These are phyloP conservation scores for Fomitopsis pulvina DNA, from an alignment of 768 basidiomycete genomes.

Conservation along the genomic window DNA sequence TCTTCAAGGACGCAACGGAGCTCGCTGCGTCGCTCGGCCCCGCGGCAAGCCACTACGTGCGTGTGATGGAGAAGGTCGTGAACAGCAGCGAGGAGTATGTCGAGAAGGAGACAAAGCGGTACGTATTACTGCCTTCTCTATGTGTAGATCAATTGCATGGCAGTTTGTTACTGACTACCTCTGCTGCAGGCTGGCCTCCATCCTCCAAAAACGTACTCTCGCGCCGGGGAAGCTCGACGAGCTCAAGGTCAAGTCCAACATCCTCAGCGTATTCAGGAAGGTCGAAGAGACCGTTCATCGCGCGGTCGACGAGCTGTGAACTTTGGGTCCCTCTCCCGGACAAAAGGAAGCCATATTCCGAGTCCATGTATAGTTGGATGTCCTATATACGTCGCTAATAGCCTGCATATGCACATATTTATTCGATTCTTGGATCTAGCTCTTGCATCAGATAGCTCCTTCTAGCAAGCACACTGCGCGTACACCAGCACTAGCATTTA, in stretches of 20 bases:
- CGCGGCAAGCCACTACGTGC: conserved; percentile 71
- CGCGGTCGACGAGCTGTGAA: conserved; percentile 17
- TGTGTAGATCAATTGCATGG: conserved; percentile 1
- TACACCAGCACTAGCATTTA: too few species aligned
- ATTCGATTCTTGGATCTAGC: too few species aligned
- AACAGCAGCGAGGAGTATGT: conserved; percentile 69
- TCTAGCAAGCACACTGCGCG: too few species aligned
- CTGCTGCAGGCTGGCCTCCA: conserved; percentile 23
- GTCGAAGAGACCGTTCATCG: conserved; percentile 18
- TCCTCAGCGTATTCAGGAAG: conserved; percentile 57
- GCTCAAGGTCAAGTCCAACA: conserved; percentile 87
- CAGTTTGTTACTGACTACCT: conserved; percentile 9
- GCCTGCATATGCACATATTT: too few species aligned
- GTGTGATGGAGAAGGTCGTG: conserved; percentile 84
- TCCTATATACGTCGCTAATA: too few species aligned
- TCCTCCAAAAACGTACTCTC: conserved; percentile 75
- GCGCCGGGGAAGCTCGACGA: conserved; percentile 82
- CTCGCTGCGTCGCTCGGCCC: conserved; percentile 46
- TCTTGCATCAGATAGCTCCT: too few species aligned
- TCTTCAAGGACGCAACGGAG: conserved; percentile 58
- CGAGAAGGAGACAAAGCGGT: conserved; percentile 84
- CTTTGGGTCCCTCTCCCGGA: too few species aligned
- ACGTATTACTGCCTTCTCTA: conserved; percentile 19
- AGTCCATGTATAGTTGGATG: too few species aligned
- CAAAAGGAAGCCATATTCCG: too few species aligned